Evolutionary conservation across 306 rosid species (phyloP).

Genomic region (Carpinus fangiana): DNA sequence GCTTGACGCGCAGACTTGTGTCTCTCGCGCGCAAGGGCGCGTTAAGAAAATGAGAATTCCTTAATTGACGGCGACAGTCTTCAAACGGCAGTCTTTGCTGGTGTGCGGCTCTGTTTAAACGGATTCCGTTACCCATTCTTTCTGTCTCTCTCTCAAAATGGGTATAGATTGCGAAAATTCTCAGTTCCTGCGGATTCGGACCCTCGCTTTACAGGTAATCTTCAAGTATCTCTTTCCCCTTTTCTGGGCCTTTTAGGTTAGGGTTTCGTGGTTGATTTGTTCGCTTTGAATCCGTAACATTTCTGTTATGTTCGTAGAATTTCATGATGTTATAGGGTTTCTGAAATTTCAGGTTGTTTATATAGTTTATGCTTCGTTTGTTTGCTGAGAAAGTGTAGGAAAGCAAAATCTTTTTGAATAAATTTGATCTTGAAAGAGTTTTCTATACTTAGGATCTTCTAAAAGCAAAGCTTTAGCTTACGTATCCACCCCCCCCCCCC

Average conservation of each 20-base stretch:
- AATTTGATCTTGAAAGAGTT: neutral
- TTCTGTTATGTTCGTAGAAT: neutral
- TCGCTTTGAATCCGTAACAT: conserved; percentile 6
- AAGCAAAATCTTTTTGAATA: neutral
- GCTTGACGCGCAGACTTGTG: neutral
- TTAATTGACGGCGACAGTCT: conserved; percentile 8
- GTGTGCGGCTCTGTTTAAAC: conserved; percentile 28
- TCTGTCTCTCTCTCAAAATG: conserved; percentile 11
- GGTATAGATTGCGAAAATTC: conserved; percentile 19
- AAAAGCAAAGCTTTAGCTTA: neutral
- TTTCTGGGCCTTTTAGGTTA: neutral
- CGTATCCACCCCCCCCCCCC: neutral
- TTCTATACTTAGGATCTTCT: neutral
- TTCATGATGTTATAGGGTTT: neutral
- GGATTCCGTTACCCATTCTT: conserved; percentile 2
- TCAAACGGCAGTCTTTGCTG: neutral
- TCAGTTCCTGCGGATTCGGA: conserved; percentile 18
- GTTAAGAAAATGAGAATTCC: neutral
- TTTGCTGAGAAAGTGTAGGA: conserved; percentile 5
- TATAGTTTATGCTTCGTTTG: neutral
- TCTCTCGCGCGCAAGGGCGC: neutral
- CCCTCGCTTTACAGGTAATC: conserved; percentile 24
- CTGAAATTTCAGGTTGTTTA: conserved; percentile 1
- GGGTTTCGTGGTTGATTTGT: neutral
- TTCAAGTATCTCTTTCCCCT: conserved; percentile 13